Conservation (phyloP, 1,284 basidiomycete genomes). For the Ganoderma multipileum region DNA sequence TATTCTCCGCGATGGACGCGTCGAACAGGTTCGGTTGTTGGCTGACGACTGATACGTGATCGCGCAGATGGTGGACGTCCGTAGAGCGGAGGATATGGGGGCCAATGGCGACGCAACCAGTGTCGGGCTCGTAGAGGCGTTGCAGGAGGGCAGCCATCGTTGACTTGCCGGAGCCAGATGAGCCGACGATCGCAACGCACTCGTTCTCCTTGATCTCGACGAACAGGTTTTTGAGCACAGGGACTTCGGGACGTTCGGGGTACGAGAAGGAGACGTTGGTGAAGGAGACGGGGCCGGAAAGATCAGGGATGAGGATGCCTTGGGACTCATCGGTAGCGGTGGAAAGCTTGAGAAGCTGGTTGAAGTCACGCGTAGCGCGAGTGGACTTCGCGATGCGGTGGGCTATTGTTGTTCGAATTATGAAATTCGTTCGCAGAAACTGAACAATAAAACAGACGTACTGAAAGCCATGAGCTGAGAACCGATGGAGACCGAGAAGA, state of each 20-base stretch:
- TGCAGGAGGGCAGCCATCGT: slow-evolving; percentile 87
- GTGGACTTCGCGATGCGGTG: slow-evolving; percentile 82
- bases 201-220: slow-evolving; percentile 76
- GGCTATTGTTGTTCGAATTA: slow-evolving; percentile 45
- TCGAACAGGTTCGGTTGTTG: slow-evolving; percentile 91
- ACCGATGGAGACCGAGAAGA: slow-evolving; percentile 94
- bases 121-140: slow-evolving; percentile 81
- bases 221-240: slow-evolving; percentile 72
- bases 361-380: slow-evolving; percentile 83
- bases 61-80: slow-evolving; percentile 78
- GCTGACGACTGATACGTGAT: slow-evolving; percentile 85
- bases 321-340: slow-evolving; percentile 70
- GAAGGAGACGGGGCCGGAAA: slow-evolving; percentile 74
- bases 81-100: slow-evolving; percentile 56
- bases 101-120: slow-evolving; percentile 70
- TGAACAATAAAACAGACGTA: slow-evolving; percentile 49
- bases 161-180: slow-evolving; percentile 90
- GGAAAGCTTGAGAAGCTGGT: slow-evolving; percentile 68
- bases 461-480: slow-evolving; percentile 89
- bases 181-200: slow-evolving; percentile 87
- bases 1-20: slow-evolving; percentile 84
- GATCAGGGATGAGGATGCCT: slow-evolving; percentile 69
- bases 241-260: slow-evolving; percentile 77
- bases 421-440: slow-evolving; percentile 7
- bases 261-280: slow-evolving; percentile 82